phyloP scores from a whole-genome alignment of 2,329 filamentous ascomycete species.

The Biscogniauxia marginata region DNA sequence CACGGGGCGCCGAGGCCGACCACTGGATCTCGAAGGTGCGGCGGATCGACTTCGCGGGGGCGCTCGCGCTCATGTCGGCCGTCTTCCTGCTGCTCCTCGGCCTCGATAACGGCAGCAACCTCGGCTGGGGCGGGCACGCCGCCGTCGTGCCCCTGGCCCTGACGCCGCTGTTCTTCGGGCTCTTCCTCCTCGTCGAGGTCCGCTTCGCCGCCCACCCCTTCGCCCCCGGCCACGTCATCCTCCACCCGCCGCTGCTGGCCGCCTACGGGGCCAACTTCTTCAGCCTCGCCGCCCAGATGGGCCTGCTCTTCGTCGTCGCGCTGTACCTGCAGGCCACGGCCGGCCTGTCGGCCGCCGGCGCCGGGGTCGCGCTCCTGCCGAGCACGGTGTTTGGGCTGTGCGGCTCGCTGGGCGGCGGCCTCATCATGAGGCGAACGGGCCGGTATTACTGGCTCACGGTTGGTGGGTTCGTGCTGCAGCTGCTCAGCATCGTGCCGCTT shows the following conservation, averaged over 20 bases:
- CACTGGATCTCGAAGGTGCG: constrained; percentile 66
- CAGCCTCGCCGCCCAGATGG: constrained; percentile 56
- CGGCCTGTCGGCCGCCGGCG: constrained; percentile 59
- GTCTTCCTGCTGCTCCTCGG: constrained; percentile 66
- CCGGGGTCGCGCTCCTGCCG: constrained; percentile 67
- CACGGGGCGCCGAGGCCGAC: constrained; percentile 49
- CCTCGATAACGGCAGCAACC: constrained; percentile 71
- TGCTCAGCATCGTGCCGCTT: constrained; percentile 54
- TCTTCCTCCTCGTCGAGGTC: constrained; percentile 70
- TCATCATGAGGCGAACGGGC: constrained; percentile 68
- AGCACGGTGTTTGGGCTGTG: constrained; percentile 59
- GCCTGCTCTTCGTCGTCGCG: constrained; percentile 69
- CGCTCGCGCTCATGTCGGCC: constrained; percentile 62
- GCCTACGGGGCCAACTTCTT: constrained; percentile 74
- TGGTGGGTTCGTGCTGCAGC: constrained; percentile 50
- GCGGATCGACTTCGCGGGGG: constrained; percentile 73
- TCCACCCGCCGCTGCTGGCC: constrained; percentile 63
- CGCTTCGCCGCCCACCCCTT: constrained; percentile 69
- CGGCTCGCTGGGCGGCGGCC: constrained; percentile 64
- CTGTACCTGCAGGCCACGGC: constrained; percentile 75
- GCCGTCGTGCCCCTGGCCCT: constrained; percentile 58
- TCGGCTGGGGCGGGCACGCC: constrained; percentile 60
- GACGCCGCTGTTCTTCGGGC: constrained; percentile 56
- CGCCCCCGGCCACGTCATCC: constrained; percentile 71
- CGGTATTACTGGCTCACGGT: constrained; percentile 70